Conservation (phyloP, 2,329 filamentous ascomycete genomes). For the Scedosporium boydii region DNA sequence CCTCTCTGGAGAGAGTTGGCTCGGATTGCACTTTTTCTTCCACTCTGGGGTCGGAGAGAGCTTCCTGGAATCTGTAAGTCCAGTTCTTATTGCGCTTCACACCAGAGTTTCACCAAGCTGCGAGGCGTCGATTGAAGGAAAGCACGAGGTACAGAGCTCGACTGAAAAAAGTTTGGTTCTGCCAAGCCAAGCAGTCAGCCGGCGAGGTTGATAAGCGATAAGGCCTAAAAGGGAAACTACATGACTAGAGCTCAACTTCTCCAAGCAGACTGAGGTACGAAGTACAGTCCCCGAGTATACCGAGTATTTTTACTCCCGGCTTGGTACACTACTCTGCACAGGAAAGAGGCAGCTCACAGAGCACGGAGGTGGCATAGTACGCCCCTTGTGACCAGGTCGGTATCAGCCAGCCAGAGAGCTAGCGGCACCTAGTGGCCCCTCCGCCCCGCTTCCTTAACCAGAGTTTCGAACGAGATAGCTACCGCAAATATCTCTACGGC, state of each 20-base stretch:
- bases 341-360: too few relatives aligned
- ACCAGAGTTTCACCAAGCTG: constrained; percentile 1
- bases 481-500: neutral
- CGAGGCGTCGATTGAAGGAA: neutral
- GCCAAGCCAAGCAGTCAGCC: neutral
- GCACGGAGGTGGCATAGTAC: neutral
- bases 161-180: neutral
- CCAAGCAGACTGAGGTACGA: neutral
- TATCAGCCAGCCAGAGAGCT: neutral
- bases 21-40: too few relatives aligned
- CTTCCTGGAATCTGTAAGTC: constrained; percentile 1
- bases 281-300: neutral
- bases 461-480: neutral
- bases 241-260: neutral
- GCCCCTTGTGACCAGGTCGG: neutral
- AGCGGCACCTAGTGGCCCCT: neutral
- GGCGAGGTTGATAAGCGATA: neutral
- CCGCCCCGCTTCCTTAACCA: neutral
- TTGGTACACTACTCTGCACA: neutral
- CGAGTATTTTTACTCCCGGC: neutral
- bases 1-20: too few relatives aligned
- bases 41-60: too few relatives aligned
- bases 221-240: neutral
- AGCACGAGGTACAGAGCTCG: too few relatives aligned
- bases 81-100: neutral